A percentile compares a stretch with the other conserved stretches of the same genome.
Evolutionary conservation across 148 eudicot species (phyloP).

Genomic region (Silene latifolia): DNA sequence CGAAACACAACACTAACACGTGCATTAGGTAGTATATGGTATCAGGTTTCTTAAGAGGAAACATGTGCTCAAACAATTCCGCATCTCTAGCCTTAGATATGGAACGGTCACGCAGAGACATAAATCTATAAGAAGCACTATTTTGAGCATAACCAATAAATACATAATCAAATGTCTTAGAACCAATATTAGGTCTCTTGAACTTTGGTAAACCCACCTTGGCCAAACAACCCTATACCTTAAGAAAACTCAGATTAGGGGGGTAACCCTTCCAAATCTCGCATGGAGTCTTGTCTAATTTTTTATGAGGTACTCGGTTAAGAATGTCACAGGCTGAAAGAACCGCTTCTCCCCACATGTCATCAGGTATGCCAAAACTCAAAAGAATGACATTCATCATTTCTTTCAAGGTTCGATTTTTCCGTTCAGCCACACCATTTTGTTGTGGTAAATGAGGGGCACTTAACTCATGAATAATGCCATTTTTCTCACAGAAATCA

Average conservation of each 20-base stretch:
- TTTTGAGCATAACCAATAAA: neutral
- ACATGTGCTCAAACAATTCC: neutral
- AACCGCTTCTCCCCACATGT: neutral
- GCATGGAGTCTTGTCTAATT: neutral
- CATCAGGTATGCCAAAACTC: neutral
- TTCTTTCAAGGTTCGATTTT: neutral
- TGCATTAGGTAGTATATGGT: no score
- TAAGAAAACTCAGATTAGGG: neutral
- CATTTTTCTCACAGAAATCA: no score
- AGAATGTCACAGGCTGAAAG: neutral
- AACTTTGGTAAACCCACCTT: neutral
- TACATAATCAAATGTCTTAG: neutral
- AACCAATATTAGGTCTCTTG: neutral
- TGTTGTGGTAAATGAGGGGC: neutral
- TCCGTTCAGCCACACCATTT: neutral
- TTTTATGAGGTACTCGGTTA: neutral
- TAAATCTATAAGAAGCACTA: no score
- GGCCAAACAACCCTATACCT: neutral
- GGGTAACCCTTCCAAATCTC: neutral
- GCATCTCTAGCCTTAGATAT: neutral
- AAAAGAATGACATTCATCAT: neutral
- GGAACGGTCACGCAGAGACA: no score
- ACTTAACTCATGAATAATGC: neutral
- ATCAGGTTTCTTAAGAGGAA: neutral
- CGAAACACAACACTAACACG: no score